Conservation (phyloP, 78 protist species). For the Salpingoeca rosetta region DNA sequence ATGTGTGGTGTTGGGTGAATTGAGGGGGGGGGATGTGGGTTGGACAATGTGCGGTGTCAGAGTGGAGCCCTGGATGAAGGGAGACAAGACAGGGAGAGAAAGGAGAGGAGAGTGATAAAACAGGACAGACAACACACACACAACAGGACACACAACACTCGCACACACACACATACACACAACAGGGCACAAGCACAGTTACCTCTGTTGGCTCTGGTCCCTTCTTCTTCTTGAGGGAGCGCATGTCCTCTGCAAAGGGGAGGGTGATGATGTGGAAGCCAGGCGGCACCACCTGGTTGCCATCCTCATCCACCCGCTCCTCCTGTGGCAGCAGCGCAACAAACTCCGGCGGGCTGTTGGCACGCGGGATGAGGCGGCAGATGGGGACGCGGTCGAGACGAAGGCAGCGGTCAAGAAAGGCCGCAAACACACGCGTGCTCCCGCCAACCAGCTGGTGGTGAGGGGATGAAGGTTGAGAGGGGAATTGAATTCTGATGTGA, state of each 20-base stretch:
- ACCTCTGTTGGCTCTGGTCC: not conserved
- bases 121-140: not conserved
- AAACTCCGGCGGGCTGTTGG: not conserved
- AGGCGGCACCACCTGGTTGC: conserved; percentile 9
- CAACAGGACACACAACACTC: not conserved
- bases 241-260: conserved; percentile 26
- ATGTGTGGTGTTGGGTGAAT: not conserved
- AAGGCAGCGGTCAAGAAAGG: not conserved
- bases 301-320: not conserved
- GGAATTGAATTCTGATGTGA: too few species aligned
- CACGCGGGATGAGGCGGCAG: conserved; percentile 1
- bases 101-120: not conserved
- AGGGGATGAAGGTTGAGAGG: not conserved
- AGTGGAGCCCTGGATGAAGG: not conserved
- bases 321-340: conserved; percentile 19
- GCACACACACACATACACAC: not conserved
- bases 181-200: not conserved
- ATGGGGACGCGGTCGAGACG: not conserved
- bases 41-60: not conserved
- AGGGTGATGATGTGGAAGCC: conserved; percentile 23
- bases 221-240: not conserved
- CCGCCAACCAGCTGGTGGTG: not conserved
- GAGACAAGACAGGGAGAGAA: not conserved
- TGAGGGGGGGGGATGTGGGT: too few species aligned
- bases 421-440: not conserved